Evolutionary conservation across 2,329 filamentous ascomycete species (phyloP), one percentile per base, ranked within the genome.

Genomic region (Trichophyton rubrum): DNA sequence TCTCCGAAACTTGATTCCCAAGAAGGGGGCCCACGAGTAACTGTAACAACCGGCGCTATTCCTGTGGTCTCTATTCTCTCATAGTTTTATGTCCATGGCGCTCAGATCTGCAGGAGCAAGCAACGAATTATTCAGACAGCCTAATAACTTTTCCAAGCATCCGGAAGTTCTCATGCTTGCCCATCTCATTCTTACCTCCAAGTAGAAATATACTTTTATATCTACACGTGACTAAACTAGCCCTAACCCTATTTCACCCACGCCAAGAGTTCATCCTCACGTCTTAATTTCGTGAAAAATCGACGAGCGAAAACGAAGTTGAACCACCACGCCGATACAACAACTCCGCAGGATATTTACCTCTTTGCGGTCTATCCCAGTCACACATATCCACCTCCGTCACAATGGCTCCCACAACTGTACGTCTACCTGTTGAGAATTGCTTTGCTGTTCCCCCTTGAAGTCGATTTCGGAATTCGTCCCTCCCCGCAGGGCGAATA

Each of bases 401-500:
- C 78, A 81, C 78, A 88, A 96, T 96, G 90, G 88, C 87, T 85
- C 83, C 87, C 78, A 82, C 82, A 79, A 83, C 87, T 80, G 91
- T 96, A 96, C 80, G 90, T 95, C 67, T 69, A 63, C 63, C 59
- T 64, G 58, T 64, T 74, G 78, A 76, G 79, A 82, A 87, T 77
- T 79, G 90, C 90, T 96, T 95, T 96, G 90, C 90, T 96, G 90
- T 88, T 89, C 84, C 85, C 82, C 81, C 81, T 73, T 64, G 64
- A 66, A 61, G 13, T 5, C 62, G 24, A 60, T 61, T 40, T 60
- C 59, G 66, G 66, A 67, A 64, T 68, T 67, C 69, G 33, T n/a
- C 30, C n/a, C 27, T 55, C 27, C 51, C 15, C 51, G 24, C 15
- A 35, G 15, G 13, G 20, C 11, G 56, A 58, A 64, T 62, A 43